Base-by-base conservation (phyloP, 2,329 filamentous ascomycete species). In the Exserohilum rostratum region DNA sequence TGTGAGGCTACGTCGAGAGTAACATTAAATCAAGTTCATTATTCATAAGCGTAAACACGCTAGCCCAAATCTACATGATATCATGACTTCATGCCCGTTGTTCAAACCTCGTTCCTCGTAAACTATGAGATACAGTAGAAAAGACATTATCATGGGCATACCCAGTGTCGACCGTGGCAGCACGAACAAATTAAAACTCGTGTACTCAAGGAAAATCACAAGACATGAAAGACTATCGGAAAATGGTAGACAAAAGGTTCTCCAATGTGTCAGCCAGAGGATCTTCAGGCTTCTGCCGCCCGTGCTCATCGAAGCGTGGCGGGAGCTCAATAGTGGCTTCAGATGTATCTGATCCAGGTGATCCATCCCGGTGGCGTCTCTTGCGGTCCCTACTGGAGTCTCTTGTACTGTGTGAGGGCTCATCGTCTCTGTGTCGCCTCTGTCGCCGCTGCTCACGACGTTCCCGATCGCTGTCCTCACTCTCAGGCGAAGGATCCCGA, bases 301-400 rank as follows among this genome's bases (percentile, higher is more conserved):
- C 74, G 6, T 50, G 47, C n/a, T 71, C 62, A 30, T 76, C 74
- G 42, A 76, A 76, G 6, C 74, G 58, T 10, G 69, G 67, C 2
- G 73, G 72, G 5, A 76, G 56, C 34, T 76, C 74, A 51, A 76
- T 69, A 1, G 74, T 76, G 9, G 61, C 65, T 39, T 70, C 71
- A 6, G 67, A 71, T 1, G 56, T 57, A 42, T 69, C 64, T 5
- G 70, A 73, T 18, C 49, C 67, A 6, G 67, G 61, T 12, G 66
- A 68, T 13, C 65, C 65, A 35, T 66, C 61, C 13, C 70, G 62
- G 13, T 61, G 48, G 33, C 58, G 54, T 6, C 63, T 61, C 35
- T 65, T 66, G 13, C 64, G 50, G 4, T 55, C 51, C 33, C 61
- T 56, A 1, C 58, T 60, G 6, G 59, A 63, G 22, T 64, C 64